Evolutionary conservation across 176 grass and related monocot genomes (phyloP).

Genomic region (Calamus simplicifolius): DNA sequence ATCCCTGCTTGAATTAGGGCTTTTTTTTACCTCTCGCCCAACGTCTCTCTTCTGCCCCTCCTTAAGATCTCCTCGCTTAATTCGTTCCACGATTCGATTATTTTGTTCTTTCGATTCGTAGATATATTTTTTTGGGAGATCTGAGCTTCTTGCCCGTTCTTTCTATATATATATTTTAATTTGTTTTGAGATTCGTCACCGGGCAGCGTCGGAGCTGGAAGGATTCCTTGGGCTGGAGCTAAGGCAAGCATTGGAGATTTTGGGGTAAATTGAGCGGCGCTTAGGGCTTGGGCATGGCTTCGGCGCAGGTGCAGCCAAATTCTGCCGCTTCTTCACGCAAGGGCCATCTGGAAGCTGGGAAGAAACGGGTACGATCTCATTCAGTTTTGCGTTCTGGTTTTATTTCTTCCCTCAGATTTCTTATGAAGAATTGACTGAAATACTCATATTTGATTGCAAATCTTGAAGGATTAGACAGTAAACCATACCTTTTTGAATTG

Average conservation of each 20-base stretch:
- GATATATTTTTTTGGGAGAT: no score
- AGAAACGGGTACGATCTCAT: conserved; percentile 63
- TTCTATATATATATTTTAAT: no score
- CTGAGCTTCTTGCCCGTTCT: no score
- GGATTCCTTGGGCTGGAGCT: conserved; percentile 19
- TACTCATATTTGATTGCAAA: background rate
- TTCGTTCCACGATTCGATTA: no score
- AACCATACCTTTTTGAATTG: background rate
- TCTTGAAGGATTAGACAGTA: background rate
- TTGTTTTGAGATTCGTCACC: no score
- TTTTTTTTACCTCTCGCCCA: conserved; percentile 15
- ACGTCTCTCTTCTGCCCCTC: conserved; percentile 27
- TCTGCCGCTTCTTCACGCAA: conserved; percentile 45
- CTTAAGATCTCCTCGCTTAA: conserved; percentile 6
- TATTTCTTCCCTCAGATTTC: background rate
- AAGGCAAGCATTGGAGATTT: conserved; percentile 4
- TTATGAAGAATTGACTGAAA: background rate
- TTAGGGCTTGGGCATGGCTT: conserved; percentile 41
- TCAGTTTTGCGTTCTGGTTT: background rate
- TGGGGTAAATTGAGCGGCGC: background rate
- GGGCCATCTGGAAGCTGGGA: conserved; percentile 79
- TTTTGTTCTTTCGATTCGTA: no score
- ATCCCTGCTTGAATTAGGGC: conserved; percentile 19
- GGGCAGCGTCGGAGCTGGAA: conserved; percentile 10
- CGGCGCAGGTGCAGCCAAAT: conserved; percentile 48